Evolutionary conservation across 1,139 yeast genomes (phyloP).

Genomic region (Candida neerlandica): DNA sequence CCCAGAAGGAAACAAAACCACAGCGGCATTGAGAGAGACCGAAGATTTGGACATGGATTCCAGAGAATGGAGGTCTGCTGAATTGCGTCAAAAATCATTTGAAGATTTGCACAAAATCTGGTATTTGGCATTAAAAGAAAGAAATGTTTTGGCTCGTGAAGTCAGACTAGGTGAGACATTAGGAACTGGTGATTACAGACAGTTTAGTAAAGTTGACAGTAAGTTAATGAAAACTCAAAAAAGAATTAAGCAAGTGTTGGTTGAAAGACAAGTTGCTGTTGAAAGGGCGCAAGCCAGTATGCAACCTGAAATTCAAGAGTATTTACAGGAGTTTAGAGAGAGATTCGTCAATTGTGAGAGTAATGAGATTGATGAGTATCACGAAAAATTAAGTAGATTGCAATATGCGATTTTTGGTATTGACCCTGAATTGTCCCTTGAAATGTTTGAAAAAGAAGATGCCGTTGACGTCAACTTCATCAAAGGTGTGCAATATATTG

Average conservation of each 20-base stretch:
- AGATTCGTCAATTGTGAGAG: conserved; percentile 61
- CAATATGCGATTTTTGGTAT: conserved; percentile 85
- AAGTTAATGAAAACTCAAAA: conserved; percentile 43
- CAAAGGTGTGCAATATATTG: conserved; percentile 67
- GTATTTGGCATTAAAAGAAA: conserved; percentile 83
- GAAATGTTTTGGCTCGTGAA: conserved; percentile 81
- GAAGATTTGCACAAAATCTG: conserved; percentile 90
- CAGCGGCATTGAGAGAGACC: conserved; percentile 58
- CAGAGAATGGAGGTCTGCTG: conserved; percentile 86
- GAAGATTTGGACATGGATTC: conserved; percentile 58
- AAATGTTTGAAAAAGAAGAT: conserved; percentile 35
- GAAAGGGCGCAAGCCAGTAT: conserved; percentile 59
- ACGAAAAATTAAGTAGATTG: conserved; percentile 72
- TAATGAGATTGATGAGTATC: conserved; percentile 59
- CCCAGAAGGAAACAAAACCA: conserved; percentile 48
- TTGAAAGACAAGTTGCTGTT: conserved; percentile 80
- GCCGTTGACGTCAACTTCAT: conserved; percentile 59
- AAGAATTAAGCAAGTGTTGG: conserved; percentile 80
- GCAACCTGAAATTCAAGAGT: conserved; percentile 42
- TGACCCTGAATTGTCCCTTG: conserved; percentile 50
- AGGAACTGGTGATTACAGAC: conserved; percentile 28
- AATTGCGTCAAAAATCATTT: conserved; percentile 86
- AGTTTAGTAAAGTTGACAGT: conserved; percentile 34
- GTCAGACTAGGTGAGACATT: conserved; percentile 45
- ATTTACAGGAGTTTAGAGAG: conserved; percentile 58